phyloP scores from a whole-genome alignment of 768 basidiomycete species.

The Boletus vinaceobasis region DNA sequence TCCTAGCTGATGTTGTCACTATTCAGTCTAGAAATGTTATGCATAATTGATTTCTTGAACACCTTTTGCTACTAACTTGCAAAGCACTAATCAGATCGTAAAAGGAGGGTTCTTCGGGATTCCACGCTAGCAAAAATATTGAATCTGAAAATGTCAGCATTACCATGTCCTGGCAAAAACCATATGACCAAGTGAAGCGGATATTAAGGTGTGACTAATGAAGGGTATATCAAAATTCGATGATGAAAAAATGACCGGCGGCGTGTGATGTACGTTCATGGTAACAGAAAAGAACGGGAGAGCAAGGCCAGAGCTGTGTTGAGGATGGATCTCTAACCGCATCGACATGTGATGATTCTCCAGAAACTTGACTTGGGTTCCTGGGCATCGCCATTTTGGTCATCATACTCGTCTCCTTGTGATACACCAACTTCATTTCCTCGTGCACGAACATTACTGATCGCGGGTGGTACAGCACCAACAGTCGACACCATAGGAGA shows the following conservation, averaged over 20 bases:
- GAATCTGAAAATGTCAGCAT: constrained; percentile 26
- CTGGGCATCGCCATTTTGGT: constrained; percentile 53
- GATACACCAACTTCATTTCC: constrained; percentile 67
- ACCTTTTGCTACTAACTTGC: constrained; percentile 23
- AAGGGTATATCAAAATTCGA: constrained; percentile 37
- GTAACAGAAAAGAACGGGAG: constrained; percentile 21
- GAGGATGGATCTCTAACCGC: constrained; percentile 43
- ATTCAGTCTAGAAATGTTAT: background rate
- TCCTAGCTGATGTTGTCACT: constrained; percentile 1
- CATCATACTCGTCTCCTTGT: constrained; percentile 55
- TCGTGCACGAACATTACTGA: constrained; percentile 68
- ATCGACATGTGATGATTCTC: constrained; percentile 76
- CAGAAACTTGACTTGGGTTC: constrained; percentile 54
- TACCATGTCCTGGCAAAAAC: constrained; percentile 27
- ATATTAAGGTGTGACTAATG: constrained; percentile 36
- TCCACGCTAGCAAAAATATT: constrained; percentile 26
- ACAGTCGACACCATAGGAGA: constrained; percentile 79
- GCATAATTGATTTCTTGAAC: constrained; percentile 12
- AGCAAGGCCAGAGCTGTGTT: constrained; percentile 15
- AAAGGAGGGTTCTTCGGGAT: constrained; percentile 16
- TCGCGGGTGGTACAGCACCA: constrained; percentile 64
- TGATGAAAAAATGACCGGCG: constrained; percentile 35
- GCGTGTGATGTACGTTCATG: constrained; percentile 27
- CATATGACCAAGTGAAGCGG: constrained; percentile 34
- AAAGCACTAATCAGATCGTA: constrained; percentile 34